Base-by-base conservation (phyloP, 768 basidiomycete species). In the Suillus clintonianus region DNA sequence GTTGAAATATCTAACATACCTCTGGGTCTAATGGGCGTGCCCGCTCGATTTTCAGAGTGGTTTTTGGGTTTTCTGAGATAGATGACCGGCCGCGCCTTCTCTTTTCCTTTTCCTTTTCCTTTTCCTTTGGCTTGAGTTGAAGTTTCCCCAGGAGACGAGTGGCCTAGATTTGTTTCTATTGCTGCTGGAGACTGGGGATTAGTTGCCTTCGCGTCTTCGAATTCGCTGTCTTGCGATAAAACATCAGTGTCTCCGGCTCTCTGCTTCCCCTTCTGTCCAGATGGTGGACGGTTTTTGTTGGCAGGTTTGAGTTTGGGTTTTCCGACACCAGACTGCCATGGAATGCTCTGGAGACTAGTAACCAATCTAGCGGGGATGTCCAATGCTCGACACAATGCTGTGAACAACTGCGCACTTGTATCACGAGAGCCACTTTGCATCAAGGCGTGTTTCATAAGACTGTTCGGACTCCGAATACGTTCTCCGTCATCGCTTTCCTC, bases 391-490 rank as follows among this genome's bases (percentile, higher is more conserved):
- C 94, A 94, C 0, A 97, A 80, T 1, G 93, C 88, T 5, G 95
- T 96, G 73, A 98, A 99, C 4, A 99, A 83, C 68, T 97, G 94
- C 1, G 94, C 91, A 63, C 91, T 91, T 43, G 86, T 86, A 73
- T 99, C 97, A 64, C 92, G 83, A 27, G 89, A 91, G 8, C 96
- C 97, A 64, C 78, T 82, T 61, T 83, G 85, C 83, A 90, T 88
- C 22, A 98, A 78, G 0, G 89, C 90, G 72, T 96, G 94, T 72
- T 97, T 98, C 92, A 96, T 95, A 43, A 98, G 81, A 67, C 93
- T 95, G 72, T 96, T 95, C 15, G 83, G 80, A 58, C 88, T 89
- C 53, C 89, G 83, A 34, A 97, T 85, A 3, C 80, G 71, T 75
- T 97, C 96, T 11, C 86, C 87, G 37, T 72, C 70, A 39, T 75